phyloP scores from a whole-genome alignment of 441 rosid genomes.

The Erodium texanum region DNA sequence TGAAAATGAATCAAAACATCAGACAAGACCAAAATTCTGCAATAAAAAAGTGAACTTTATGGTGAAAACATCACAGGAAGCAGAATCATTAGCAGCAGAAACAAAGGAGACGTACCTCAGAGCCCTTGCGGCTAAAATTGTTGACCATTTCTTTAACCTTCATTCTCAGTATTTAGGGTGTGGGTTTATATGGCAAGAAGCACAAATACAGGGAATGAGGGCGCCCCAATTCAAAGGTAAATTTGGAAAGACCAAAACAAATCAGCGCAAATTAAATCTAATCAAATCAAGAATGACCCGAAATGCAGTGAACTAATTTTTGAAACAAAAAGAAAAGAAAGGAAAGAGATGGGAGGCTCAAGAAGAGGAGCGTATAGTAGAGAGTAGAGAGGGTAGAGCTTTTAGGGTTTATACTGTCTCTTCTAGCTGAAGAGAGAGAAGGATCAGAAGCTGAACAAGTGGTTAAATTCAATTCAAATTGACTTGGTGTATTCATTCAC shows the following conservation, averaged over 20 bases:
- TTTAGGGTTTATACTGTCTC: not conserved
- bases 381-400: not conserved
- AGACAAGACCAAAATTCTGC: not conserved
- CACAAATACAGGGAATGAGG: not conserved
- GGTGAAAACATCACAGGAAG: not conserved
- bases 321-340: too few relatives aligned
- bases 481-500: too few relatives aligned
- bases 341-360: not conserved
- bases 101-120: constrained; percentile 1
- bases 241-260: not conserved
- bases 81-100: not conserved
- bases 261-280: constrained; percentile 2
- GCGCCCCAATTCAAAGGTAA: not conserved
- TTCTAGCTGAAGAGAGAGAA: not conserved
- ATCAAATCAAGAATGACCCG: not conserved
- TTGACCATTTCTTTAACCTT: constrained; percentile 4
- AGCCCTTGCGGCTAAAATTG: constrained; percentile 3
- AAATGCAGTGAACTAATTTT: not conserved
- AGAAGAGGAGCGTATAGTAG: not conserved
- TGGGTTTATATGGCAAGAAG: not conserved
- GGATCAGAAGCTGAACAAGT: not conserved
- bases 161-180: not conserved
- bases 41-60: not conserved
- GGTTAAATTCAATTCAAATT: not conserved
- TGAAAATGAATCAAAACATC: not conserved